Base-by-base conservation (phyloP, 2,329 filamentous ascomycete genomes). In the Xylariaceae sp. region DNA sequence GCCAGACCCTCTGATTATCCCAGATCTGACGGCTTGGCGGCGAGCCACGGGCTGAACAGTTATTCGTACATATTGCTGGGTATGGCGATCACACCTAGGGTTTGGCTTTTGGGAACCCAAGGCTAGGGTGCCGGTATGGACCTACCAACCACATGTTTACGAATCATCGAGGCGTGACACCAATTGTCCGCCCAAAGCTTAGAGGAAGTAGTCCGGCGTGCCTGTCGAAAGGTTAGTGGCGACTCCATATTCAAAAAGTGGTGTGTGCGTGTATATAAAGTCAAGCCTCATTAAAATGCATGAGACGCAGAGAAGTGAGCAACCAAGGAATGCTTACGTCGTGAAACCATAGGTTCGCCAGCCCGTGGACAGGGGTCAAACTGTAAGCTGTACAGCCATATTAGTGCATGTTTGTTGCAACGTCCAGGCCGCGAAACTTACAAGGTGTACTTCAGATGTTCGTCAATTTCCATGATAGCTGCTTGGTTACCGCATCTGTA, bases 401-500 rank as follows among this genome's bases (percentile, higher is more conserved):
- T 60, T 55, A 63, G 65, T 51, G 52, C 52, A 48, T 50, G 44
- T 49, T 53, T 32, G 7, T 46, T 19, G 12, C 43, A n/a, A 18
- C 20, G 19, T 52, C 48, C 10, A 12, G 16, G 43, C n/a, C 41
- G 23, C n/a, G 44, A 29, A 44, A 87, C 92, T 77, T 84, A 97
- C 93, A 99, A 98, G 71, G 95, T 98, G 79, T 98, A 99, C 82
- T 99, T 98, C 73, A 99, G 80, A 75, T 98, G 93, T 79, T 99
- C 95, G 66, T 98, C 95, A 75, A 99, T 99, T 78, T 98, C 95
- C 95, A 99, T 99, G 75, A 99, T 98, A n/a, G 95, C 95, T 54
- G 95, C 95, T 78, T 98, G 95, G 78, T 99, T 99, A 72, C 95
- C 95, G 73, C 95, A 99, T 75, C 95, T 87, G 83, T 99, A 98